These are phyloP conservation scores for Claviceps sp. DNA, from an alignment of 2,329 filamentous ascomycete genomes.

Conservation along the genomic window DNA sequence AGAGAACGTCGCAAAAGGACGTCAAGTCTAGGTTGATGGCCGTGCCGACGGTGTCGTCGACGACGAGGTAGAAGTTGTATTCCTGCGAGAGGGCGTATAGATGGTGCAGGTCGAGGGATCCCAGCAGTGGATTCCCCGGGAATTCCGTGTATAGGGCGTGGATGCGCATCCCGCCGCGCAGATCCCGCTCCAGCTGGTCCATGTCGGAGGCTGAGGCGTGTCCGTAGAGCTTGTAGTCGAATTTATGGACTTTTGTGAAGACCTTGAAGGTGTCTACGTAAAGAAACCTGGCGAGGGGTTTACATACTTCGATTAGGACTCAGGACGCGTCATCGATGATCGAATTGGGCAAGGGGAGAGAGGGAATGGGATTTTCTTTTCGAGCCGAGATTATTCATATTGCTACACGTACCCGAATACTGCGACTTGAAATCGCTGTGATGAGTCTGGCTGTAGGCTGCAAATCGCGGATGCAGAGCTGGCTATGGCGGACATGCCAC, in stretches of 20 bases:
- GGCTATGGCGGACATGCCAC: constrained; percentile 38
- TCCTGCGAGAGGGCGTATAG: constrained; percentile 18
- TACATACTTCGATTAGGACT: not conserved
- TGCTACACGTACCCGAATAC: constrained; percentile 14
- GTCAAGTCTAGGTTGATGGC: constrained; percentile 34
- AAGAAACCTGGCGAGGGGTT: constrained; percentile 10
- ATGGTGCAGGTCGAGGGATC: constrained; percentile 15
- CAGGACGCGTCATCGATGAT: not conserved
- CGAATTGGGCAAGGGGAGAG: not conserved
- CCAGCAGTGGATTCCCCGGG: constrained; percentile 20
- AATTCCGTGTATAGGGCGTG: constrained; percentile 35
- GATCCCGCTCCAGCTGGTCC: constrained; percentile 23
- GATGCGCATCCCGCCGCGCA: constrained; percentile 23
- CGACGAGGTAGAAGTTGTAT: constrained; percentile 25
- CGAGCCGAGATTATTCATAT: not conserved
- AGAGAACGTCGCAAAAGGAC: constrained; percentile 31
- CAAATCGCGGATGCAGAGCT: constrained; percentile 10
- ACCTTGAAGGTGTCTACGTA: constrained; percentile 20
- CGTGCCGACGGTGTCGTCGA: constrained; percentile 33
- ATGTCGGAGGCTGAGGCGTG: constrained; percentile 25
- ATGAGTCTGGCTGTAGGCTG: not conserved
- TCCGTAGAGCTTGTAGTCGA: constrained; percentile 30
- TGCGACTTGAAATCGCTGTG: constrained; percentile 8
- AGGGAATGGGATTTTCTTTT: not conserved
- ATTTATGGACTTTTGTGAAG: constrained; percentile 13